phyloP scores from a whole-genome alignment of 2,329 filamentous ascomycete genomes.

The Sordariomycetes sp. region DNA sequence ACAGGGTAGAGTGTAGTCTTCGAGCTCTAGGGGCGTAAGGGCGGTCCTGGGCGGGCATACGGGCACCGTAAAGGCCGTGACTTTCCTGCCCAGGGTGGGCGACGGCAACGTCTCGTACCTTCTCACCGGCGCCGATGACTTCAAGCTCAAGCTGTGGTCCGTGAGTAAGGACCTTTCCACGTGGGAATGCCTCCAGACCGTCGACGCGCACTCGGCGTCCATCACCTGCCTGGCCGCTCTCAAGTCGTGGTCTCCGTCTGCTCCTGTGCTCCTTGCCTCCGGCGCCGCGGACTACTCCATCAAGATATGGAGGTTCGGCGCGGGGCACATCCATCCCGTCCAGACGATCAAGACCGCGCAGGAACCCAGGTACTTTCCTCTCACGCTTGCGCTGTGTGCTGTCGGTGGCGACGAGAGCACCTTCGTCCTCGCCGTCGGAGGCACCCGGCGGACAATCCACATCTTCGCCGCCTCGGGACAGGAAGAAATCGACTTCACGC shows the following conservation, averaged over 20 bases:
- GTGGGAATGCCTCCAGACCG: constrained; percentile 37
- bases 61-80: constrained; percentile 72
- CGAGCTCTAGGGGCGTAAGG: constrained; percentile 45
- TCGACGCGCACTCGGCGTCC: constrained; percentile 57
- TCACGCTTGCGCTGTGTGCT: constrained; percentile 59
- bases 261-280: constrained; percentile 52
- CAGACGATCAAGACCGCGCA: constrained; percentile 58
- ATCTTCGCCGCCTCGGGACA: constrained; percentile 53
- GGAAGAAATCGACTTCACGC: constrained; percentile 43
- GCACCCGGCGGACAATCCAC: constrained; percentile 74
- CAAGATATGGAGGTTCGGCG: constrained; percentile 56
- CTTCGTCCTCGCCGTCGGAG: constrained; percentile 70
- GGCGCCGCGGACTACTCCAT: constrained; percentile 72
- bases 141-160: constrained; percentile 60
- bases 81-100: constrained; percentile 52
- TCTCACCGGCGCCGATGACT: constrained; percentile 74
- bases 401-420: constrained; percentile 42
- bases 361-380: constrained; percentile 66
- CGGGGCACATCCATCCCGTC: constrained; percentile 37
- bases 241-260: constrained; percentile 13
- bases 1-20: constrained; percentile 16
- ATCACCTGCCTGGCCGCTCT: constrained; percentile 57
- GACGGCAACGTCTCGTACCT: constrained; percentile 44
- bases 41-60: constrained; percentile 64
- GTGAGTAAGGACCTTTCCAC: constrained; percentile 14